Percentiles rank a stretch among this genome's conserved stretches.
Conservation (phyloP, 2,329 filamentous ascomycete genomes). For the Capronia americana region DNA sequence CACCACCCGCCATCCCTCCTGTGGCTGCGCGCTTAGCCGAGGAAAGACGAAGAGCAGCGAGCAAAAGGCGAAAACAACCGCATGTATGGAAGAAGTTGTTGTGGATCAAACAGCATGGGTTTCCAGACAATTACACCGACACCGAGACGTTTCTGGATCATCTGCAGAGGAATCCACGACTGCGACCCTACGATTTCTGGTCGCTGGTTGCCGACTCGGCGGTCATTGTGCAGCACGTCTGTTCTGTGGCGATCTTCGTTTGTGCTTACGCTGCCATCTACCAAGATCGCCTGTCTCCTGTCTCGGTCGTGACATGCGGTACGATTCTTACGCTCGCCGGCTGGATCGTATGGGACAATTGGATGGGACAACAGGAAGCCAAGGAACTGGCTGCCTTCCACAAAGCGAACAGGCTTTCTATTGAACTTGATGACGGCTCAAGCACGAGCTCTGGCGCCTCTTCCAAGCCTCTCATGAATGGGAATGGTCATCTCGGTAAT, state of each 20-base stretch:
- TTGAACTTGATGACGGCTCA: slow-evolving; percentile 45
- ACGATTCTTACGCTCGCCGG: slow-evolving; percentile 82
- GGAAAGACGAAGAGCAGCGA: slow-evolving; percentile 63
- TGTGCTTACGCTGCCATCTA: slow-evolving; percentile 93
- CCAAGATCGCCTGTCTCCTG: slow-evolving; percentile 82
- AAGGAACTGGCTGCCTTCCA: slow-evolving; percentile 43
- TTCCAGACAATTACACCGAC: slow-evolving; percentile 99
- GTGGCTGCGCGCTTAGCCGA: slow-evolving; percentile 47
- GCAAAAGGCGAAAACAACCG: slow-evolving; percentile 71
- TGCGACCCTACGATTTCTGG: slow-evolving; percentile 98
- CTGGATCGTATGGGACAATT: slow-evolving; percentile 90
- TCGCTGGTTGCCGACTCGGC: slow-evolving; percentile 92
- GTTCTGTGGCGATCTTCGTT: slow-evolving; percentile 91
- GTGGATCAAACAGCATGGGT: slow-evolving; percentile 87
- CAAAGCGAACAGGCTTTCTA: slow-evolving; percentile 36
- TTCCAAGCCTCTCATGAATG: slow-evolving; percentile 41
- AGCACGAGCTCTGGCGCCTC: slow-evolving; percentile 50
- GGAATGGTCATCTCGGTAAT: slow-evolving; percentile 43
- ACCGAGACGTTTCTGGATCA: slow-evolving; percentile 96
- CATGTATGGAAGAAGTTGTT: slow-evolving; percentile 92
- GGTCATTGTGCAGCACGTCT: slow-evolving; percentile 96
- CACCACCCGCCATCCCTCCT: slow-evolving; percentile 49
- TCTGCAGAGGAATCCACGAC: slow-evolving; percentile 88
- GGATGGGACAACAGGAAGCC: slow-evolving; percentile 74
- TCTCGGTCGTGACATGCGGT: slow-evolving; percentile 85